Conservation (phyloP, 345 rosid genomes). For the Toxicodendron radicans region DNA sequence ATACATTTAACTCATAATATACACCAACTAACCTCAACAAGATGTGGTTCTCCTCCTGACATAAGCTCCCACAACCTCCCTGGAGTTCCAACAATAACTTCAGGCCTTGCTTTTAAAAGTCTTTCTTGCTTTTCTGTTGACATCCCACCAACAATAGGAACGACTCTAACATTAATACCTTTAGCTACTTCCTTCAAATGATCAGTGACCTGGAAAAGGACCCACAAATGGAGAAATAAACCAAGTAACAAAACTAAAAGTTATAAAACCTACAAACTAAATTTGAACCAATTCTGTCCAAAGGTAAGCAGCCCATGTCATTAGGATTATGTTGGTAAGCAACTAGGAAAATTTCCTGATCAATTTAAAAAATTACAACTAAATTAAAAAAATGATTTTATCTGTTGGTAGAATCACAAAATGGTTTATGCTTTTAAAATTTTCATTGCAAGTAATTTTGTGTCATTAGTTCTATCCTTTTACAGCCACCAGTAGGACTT, state of each 20-base stretch:
- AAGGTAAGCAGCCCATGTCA: neutral
- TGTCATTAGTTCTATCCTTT: neutral
- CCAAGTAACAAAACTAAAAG: neutral
- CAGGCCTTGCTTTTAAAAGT: conserved; percentile 82
- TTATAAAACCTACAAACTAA: neutral
- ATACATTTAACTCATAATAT: conserved; percentile 6
- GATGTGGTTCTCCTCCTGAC: conserved; percentile 90
- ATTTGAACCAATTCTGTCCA: neutral
- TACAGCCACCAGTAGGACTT: neutral
- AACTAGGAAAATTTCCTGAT: neutral
- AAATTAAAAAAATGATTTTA: neutral
- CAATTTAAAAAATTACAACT: neutral
- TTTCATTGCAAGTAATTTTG: neutral
- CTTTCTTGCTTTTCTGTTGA: conserved; percentile 90
- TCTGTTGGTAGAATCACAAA: too few species aligned
- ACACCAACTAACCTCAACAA: conserved; percentile 64
- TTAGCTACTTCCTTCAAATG: conserved; percentile 77
- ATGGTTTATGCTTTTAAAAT: neutral
- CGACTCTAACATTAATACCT: conserved; percentile 60
- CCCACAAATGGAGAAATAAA: neutral
- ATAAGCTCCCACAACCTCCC: conserved; percentile 98
- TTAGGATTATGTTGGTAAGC: neutral
- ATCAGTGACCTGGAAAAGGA: conserved; percentile 64
- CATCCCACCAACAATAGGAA: conserved; percentile 96
- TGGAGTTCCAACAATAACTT: conserved; percentile 87